These are phyloP conservation scores for Tetrastigma voinierianum DNA, from an alignment of 164 flowering plant species.

Conservation along the genomic window DNA sequence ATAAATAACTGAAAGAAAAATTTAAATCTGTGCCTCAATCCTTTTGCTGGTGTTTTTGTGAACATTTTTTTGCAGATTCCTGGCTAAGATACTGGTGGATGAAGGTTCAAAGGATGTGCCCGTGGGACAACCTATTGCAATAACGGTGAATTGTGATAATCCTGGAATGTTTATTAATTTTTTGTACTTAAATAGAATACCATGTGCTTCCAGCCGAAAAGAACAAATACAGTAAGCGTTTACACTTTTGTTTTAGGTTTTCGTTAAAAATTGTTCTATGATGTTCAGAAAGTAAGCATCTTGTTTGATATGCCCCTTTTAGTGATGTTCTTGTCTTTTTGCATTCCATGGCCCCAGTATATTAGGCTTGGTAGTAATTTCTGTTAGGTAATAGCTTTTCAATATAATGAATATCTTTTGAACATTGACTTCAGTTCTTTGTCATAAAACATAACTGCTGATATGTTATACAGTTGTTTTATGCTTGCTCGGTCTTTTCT, in stretches of 20 bases:
- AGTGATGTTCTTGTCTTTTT: too few relatives aligned
- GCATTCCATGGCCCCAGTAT: too few relatives aligned
- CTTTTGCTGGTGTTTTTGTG: background rate
- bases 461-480: background rate
- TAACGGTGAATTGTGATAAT: constrained; percentile 36
- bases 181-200: background rate
- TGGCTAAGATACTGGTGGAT: constrained; percentile 62
- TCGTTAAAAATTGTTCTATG: background rate
- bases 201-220: background rate
- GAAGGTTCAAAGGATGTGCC: constrained; percentile 71
- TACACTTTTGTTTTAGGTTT: background rate
- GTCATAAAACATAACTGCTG: too few relatives aligned
- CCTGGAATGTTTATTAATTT: constrained; percentile 1
- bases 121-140: constrained; percentile 65
- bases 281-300: background rate
- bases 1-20: background rate
- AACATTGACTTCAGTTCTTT: too few relatives aligned
- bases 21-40: background rate
- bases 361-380: too few relatives aligned
- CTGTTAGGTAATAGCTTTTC: too few relatives aligned
- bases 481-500: background rate
- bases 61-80: constrained; percentile 37
- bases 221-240: too few relatives aligned
- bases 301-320: too few relatives aligned
- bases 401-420: too few relatives aligned